These are phyloP conservation scores for Trichothecium sympodiale DNA, from an alignment of 2,329 filamentous ascomycete genomes.

Conservation along the genomic window DNA sequence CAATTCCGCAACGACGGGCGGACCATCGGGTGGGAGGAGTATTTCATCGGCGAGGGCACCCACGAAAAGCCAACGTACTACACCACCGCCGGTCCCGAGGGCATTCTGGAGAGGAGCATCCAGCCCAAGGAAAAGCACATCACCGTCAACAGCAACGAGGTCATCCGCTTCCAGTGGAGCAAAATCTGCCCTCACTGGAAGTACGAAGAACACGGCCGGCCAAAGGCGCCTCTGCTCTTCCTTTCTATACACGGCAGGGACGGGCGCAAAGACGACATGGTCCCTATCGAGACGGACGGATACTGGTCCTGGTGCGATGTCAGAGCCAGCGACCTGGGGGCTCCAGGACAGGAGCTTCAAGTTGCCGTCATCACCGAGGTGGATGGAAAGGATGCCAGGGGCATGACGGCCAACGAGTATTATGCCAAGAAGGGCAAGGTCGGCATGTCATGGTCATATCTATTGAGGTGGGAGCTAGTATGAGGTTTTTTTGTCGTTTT, in stretches of 20 bases:
- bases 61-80: conserved; percentile 38
- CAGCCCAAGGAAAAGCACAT: conserved; percentile 43
- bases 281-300: conserved; percentile 68
- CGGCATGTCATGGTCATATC: conserved; percentile 31
- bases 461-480: conserved; percentile 40
- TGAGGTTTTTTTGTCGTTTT: not conserved
- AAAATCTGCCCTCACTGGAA: conserved; percentile 78
- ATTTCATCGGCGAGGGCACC: conserved; percentile 51
- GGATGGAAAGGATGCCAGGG: conserved; percentile 34
- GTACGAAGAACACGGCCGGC: conserved; percentile 53
- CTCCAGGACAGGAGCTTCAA: conserved; percentile 55
- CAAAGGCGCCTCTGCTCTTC: conserved; percentile 57
- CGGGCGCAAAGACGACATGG: conserved; percentile 54
- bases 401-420: conserved; percentile 36
- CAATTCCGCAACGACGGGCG: conserved; percentile 70
- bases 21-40: conserved; percentile 67
- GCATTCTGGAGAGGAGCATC: conserved; percentile 47
- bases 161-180: conserved; percentile 69
- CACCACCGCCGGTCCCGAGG: conserved; percentile 33
- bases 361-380: conserved; percentile 48
- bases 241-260: conserved; percentile 56
- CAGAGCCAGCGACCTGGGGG: conserved; percentile 50
- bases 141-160: conserved; percentile 40
- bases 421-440: conserved; percentile 29
- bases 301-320: conserved; percentile 78